These are phyloP conservation scores for Fagus sylvatica DNA, from an alignment of 306 rosid genomes.

Conservation along the genomic window DNA sequence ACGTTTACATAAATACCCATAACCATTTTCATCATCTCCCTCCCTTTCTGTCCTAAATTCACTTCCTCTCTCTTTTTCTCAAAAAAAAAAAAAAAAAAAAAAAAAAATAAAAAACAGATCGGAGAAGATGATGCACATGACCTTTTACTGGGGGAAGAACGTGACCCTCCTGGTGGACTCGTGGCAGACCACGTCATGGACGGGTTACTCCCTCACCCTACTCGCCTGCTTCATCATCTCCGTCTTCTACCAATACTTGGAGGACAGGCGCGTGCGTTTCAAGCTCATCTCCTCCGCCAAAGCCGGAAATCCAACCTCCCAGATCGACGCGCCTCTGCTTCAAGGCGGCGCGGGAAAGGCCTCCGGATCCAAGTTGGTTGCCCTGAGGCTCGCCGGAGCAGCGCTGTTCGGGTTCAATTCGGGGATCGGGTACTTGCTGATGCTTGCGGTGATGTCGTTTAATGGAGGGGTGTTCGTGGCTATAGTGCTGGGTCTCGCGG, in stretches of 20 bases:
- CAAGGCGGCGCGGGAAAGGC: neutral
- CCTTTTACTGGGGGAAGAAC: constrained; percentile 84
- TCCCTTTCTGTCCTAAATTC: constrained; percentile 4
- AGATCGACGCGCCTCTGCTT: constrained; percentile 56
- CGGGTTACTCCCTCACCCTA: constrained; percentile 50
- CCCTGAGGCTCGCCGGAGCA: constrained; percentile 52
- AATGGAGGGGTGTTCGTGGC: constrained; percentile 90
- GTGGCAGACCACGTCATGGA: constrained; percentile 80
- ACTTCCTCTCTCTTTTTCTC: too few species aligned
- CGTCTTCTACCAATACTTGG: constrained; percentile 76
- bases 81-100: neutral
- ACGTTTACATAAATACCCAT: too few species aligned
- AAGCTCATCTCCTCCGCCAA: constrained; percentile 39
- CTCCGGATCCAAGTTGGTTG: constrained; percentile 27
- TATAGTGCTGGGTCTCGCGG: constrained; percentile 64
- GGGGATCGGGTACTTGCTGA: constrained; percentile 82
- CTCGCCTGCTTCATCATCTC: constrained; percentile 65
- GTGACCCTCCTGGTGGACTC: constrained; percentile 69
- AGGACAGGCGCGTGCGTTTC: constrained; percentile 66
- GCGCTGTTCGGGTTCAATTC: constrained; percentile 69
- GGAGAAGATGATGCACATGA: constrained; percentile 97
- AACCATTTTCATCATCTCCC: neutral
- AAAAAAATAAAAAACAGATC: neutral
- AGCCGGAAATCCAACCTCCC: constrained; percentile 22
- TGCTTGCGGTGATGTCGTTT: constrained; percentile 89